Base-by-base conservation (phyloP, 2,329 filamentous ascomycete genomes). In the Fusarium denticulatum region DNA sequence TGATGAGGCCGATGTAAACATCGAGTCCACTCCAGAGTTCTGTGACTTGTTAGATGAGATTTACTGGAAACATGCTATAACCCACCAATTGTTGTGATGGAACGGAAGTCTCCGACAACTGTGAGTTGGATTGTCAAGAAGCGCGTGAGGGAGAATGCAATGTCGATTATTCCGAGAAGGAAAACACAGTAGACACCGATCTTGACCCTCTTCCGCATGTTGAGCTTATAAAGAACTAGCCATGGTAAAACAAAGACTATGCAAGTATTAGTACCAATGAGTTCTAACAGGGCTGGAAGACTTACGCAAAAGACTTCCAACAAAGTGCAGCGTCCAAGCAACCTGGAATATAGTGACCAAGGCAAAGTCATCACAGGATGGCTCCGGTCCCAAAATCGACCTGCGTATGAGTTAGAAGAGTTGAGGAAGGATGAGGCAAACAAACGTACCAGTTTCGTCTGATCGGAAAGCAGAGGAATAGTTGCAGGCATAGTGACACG, bases 1-100 rank as follows among this genome's bases (percentile, higher is more conserved):
- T 53, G 12, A 77, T 75, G 3, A 77, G 63, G 2, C 71, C 72
- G 3, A 77, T 59, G 4, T 72, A 70, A 12, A 32, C 60, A 5
- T 77, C 75, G 9, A 77, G 61, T 7, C 57, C 40, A 18, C 72
- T 73, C 72, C 75, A 77, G 3, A 77, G 39, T 32, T 66, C 73
- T 77, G 10, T 5, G 13, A 5, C 6, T 0, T 7, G 26, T 68
- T 10, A 56, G 34, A 22, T 4, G 32, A 3, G 7, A 4, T 18
- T 36, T 18, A 9, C 42, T n/a, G 10, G 4, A 5, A 30, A 3
- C 10, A 16, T 3, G 3, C 4, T 20, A 14, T 4, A 6, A 52
- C 64, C 59, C 46, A 72, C 75, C 64, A 6, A 75, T 46, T 6
- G 67, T 64, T 39, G 73, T 77, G 11, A 77, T 73, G 3, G 75